Evolutionary conservation across 768 basidiomycete species (phyloP).

Genomic region (Piloderma croceum): DNA sequence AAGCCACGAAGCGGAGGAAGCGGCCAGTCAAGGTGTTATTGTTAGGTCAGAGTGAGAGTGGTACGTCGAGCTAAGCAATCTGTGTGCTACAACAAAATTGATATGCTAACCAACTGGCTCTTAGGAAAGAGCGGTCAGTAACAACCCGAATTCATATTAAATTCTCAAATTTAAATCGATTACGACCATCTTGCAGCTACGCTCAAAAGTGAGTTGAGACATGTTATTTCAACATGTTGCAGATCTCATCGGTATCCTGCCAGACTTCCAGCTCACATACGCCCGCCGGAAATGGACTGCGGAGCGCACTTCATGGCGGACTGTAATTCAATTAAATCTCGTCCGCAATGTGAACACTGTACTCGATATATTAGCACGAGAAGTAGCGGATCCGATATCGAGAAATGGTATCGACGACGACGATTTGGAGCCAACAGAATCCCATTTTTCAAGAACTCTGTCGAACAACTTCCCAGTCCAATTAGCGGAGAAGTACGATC

Average conservation of each 20-base stretch:
- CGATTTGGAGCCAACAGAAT: background rate
- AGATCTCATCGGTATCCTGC: conserved; percentile 8
- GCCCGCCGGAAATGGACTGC: conserved; percentile 64
- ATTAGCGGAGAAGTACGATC: conserved; percentile 59
- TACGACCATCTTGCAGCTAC: no score
- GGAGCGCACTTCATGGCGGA: conserved; percentile 65
- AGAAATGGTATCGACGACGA: conserved; percentile 9
- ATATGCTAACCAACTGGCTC: conserved; percentile 8
- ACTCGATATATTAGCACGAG: conserved; percentile 49
- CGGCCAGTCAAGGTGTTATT: conserved; percentile 70
- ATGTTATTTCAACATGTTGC: conserved; percentile 2
- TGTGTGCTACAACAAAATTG: conserved; percentile 1
- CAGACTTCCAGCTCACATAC: conserved; percentile 74
- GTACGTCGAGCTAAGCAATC: conserved; percentile 23
- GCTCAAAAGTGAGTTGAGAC: conserved; percentile 55
- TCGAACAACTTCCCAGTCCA: conserved; percentile 25
- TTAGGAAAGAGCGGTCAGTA: conserved; percentile 62
- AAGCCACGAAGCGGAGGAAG: conserved; percentile 53
- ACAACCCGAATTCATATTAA: no score
- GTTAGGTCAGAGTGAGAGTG: conserved; percentile 70
- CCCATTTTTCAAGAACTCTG: conserved; percentile 6
- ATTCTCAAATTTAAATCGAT: no score
- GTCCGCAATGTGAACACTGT: conserved; percentile 66
- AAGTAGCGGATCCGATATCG: conserved; percentile 47
- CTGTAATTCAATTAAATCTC: conserved; percentile 76